Conservation (phyloP, 768 basidiomycete species). For the Boletus reticuloceps region DNA sequence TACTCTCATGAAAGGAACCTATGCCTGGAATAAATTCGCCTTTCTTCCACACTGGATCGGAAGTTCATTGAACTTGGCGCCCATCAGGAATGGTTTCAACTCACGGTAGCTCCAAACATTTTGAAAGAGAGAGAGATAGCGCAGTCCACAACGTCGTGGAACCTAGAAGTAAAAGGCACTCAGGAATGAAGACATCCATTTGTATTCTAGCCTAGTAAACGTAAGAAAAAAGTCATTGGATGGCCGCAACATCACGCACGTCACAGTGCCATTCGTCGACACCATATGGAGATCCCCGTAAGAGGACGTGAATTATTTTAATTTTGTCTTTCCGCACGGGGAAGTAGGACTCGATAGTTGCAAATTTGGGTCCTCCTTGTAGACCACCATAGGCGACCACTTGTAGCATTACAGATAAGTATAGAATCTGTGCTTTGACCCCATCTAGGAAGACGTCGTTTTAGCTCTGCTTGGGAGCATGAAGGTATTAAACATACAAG, state of each 20-base stretch:
- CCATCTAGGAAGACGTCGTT: background rate
- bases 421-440: background rate
- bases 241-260: background rate
- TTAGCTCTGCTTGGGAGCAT: too few species aligned
- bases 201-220: background rate
- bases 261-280: constrained; percentile 20
- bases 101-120: constrained; percentile 12
- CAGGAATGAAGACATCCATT: constrained; percentile 21
- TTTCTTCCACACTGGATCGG: constrained; percentile 9
- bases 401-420: too few species aligned
- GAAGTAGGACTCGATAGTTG: background rate
- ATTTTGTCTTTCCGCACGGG: background rate
- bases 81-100: background rate
- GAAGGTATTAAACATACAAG: too few species aligned
- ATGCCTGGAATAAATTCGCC: background rate
- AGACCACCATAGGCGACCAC: too few species aligned
- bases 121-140: constrained; percentile 11
- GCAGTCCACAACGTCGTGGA: constrained; percentile 4
- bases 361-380: constrained; percentile 3
- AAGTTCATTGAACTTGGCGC: too few species aligned
- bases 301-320: background rate
- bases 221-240: background rate
- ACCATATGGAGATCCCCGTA: constrained; percentile 27
- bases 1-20: too few species aligned
- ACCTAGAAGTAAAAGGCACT: background rate